Base-by-base conservation (phyloP, 1,139 yeast genomes). In the Scheffersomyces cryptocercus region DNA sequence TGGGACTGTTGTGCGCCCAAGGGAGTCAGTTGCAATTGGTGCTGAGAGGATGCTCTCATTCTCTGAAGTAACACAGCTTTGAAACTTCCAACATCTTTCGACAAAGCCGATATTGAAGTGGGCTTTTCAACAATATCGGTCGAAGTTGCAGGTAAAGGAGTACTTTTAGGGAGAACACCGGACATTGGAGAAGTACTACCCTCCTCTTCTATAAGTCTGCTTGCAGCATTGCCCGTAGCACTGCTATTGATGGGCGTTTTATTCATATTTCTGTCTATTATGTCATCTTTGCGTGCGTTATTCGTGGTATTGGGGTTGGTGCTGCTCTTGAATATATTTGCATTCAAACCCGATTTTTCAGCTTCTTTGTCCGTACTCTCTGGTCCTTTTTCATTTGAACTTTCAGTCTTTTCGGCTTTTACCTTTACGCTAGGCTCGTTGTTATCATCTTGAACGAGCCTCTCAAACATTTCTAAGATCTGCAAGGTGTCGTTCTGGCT, bases 401-500 rank as follows among this genome's bases (percentile, higher is more conserved):
- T 20, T 20, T 20, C 26, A 20, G 9, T 20, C 26, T 20, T 20
- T 9, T 20, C 26, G 8, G 26, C 26, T 20, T 20, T 20, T 8
- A 20, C 26, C 24, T 44, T 46, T 16, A 35, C 35, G 4, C 35
- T 9, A 15, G 29, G 11, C 6, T 24, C 4, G 5, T 13, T 32
- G 29, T 13, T 13, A 13, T 7, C n/a, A 7, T 33, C 36, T 7
- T 36, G 43, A 20, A 53, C 41, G 24, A 58, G 48, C 36, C 62
- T 72, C 42, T 75, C 78, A 38, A 80, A 52, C 38, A 75, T 56
- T 38, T 81, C 85, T 32, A 81, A 54, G 4, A 81, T 46, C 29
- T 70, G 69, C 2, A 81, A 71, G 59, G 79, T 66, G 52, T 81
- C 85, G 40, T 67, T 52, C 50, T 77, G 78, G n/a, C 74, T 69